These are phyloP conservation scores for Starmerella lactis-condensi DNA, from an alignment of 805 yeast genomes.

Conservation along the genomic window DNA sequence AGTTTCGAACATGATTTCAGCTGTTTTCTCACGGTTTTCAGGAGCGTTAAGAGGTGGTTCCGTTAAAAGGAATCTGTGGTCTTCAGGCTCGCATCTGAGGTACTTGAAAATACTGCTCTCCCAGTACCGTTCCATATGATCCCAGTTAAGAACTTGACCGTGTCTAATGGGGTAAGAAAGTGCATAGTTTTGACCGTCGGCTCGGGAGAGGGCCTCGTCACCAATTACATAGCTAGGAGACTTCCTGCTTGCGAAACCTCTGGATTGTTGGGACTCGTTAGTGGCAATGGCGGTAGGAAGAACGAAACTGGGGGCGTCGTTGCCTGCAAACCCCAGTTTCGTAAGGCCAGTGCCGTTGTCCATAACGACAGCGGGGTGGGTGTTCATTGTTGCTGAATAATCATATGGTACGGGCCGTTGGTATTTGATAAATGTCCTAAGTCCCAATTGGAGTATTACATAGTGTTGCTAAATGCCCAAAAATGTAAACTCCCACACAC, in stretches of 20 bases:
- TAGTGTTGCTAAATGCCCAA: too few species aligned
- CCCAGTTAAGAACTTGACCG: slow-evolving; percentile 98
- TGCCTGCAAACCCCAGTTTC: slow-evolving; percentile 95
- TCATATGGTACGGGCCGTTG: too few species aligned
- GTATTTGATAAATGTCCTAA: too few species aligned
- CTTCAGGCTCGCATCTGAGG: slow-evolving; percentile 95
- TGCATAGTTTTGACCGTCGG: slow-evolving; percentile 80
- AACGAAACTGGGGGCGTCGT: slow-evolving; percentile 91
- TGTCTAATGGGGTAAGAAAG: slow-evolving; percentile 85
- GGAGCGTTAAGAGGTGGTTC: slow-evolving; percentile 99
- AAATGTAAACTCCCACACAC: too few species aligned
- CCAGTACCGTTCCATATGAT: slow-evolving; percentile 99
- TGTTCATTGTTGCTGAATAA: slow-evolving; percentile 14
- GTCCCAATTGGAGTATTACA: too few species aligned
- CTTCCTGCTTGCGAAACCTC: slow-evolving; percentile 19
- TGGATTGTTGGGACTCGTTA: slow-evolving; percentile 19
- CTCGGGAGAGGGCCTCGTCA: slow-evolving; percentile 79
- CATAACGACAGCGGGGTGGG: slow-evolving; percentile 20
- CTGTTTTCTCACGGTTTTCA: slow-evolving; percentile 94
- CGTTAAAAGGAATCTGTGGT: slow-evolving; percentile 82
- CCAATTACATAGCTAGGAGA: slow-evolving; percentile 77
- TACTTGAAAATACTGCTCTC: slow-evolving; percentile 92
- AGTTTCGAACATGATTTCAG: slow-evolving; percentile 96
- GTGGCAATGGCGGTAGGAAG: slow-evolving; percentile 95
- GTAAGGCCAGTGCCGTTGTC: slow-evolving; percentile 93